Evolutionary conservation across 805 yeast species (phyloP).

Genomic region (Candida loeiensis): DNA sequence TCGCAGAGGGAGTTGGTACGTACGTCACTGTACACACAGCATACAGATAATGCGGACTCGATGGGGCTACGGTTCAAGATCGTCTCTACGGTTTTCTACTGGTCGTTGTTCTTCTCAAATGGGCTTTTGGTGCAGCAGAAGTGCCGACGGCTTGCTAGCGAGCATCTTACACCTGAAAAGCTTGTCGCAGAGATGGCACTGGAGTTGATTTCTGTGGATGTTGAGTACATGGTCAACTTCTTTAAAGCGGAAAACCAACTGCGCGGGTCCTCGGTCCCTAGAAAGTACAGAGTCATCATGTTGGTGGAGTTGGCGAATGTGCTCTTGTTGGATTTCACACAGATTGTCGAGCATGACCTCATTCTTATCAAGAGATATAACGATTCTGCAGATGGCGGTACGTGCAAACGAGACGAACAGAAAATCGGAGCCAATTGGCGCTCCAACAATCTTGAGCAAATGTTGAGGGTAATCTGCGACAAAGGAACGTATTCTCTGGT

Average conservation of each 20-base stretch:
- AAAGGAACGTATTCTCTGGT: conserved; percentile 13
- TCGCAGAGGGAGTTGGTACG: conserved; percentile 6
- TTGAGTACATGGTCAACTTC: conserved; percentile 14
- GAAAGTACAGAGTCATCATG: conserved; percentile 9
- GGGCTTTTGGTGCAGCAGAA: conserved; percentile 10
- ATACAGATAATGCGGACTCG: conserved; percentile 26
- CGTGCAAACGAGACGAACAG: not conserved
- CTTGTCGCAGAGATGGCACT: conserved; percentile 13
- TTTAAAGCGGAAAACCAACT: conserved; percentile 5
- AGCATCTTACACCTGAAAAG: conserved; percentile 8
- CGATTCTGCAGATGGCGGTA: not conserved
- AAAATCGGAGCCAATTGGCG: conserved; percentile 7
- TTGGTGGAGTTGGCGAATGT: conserved; percentile 11
- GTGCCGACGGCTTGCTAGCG: conserved; percentile 5
- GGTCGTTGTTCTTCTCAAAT: conserved; percentile 15
- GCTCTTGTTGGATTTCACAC: conserved; percentile 13
- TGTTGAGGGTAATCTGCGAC: conserved; percentile 11
- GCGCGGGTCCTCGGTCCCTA: conserved; percentile 2
- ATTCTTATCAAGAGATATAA: conserved; percentile 5
- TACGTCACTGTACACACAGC: conserved; percentile 10
- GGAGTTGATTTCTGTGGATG: conserved; percentile 12
- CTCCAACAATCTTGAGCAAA: conserved; percentile 6
- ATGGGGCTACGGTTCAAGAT: conserved; percentile 26
- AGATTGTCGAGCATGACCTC: conserved; percentile 12
- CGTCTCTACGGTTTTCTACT: conserved; percentile 15